A percentile compares a stretch with the other conserved stretches of the same genome.
Conservation (phyloP, 257 asterid species). For the Osmanthus fragrans region DNA sequence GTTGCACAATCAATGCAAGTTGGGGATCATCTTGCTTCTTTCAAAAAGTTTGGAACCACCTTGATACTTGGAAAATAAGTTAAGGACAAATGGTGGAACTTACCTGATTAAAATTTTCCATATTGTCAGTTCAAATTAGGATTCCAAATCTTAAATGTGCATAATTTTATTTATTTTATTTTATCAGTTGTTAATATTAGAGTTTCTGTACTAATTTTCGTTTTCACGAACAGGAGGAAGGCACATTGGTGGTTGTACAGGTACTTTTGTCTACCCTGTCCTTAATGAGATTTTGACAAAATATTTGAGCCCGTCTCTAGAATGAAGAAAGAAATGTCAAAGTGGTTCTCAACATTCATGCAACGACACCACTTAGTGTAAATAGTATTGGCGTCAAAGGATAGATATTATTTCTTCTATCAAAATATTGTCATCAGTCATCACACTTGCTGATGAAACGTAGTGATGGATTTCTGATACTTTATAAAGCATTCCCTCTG, state of each 20-base stretch:
- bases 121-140: not conserved
- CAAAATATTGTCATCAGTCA: not conserved
- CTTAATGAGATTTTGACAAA: not conserved
- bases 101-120: not conserved
- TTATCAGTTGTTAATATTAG: not conserved
- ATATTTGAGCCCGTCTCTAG: not conserved
- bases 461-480: not conserved
- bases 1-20: not conserved
- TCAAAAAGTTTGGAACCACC: not conserved
- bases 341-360: not conserved
- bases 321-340: not conserved
- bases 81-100: not conserved
- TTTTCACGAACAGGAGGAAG: conserved; percentile 59
- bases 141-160: not conserved
- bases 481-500: not conserved
- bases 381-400: not conserved
- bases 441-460: not conserved
- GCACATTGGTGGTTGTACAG: conserved; percentile 95
- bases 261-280: conserved; percentile 31
- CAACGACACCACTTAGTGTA: not conserved
- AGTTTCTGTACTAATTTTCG: conserved; percentile 18
- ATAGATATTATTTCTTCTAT: not conserved
- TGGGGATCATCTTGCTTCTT: not conserved
- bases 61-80: not conserved
- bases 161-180: not conserved